These are phyloP conservation scores for Barnettozyma californica DNA, from an alignment of 805 yeast species.

Conservation along the genomic window DNA sequence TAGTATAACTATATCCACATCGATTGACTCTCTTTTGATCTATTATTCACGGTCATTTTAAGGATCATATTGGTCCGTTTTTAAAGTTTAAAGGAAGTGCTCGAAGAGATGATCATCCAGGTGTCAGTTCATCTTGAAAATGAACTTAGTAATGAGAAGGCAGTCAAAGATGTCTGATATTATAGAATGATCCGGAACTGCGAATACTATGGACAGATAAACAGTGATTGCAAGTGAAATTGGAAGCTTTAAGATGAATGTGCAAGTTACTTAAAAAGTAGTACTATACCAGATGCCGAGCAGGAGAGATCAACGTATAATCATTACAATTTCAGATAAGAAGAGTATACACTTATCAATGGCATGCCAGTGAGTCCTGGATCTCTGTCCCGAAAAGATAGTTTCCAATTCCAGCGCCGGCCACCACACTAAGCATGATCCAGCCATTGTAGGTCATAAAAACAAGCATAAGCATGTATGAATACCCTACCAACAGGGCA, in stretches of 20 bases:
- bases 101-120: background rate
- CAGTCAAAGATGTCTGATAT: background rate
- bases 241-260: too few relatives aligned
- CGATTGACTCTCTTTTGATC: too few relatives aligned
- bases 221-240: background rate
- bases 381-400: slow-evolving; percentile 46
- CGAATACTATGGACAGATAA: background rate
- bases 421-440: slow-evolving; percentile 68
- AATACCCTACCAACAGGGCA: slow-evolving; percentile 63
- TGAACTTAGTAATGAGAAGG: too few relatives aligned
- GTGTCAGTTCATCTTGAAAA: too few relatives aligned
- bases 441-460: slow-evolving; percentile 88
- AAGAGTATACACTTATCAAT: slow-evolving; percentile 7
- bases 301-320: too few relatives aligned
- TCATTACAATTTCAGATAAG: background rate
- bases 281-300: background rate
- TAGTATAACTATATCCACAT: too few relatives aligned
- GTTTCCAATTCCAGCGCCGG: slow-evolving; percentile 70
- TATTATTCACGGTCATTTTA: too few relatives aligned
- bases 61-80: too few relatives aligned
- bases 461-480: slow-evolving; percentile 70
- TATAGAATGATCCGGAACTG: too few relatives aligned
- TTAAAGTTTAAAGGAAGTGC: background rate
- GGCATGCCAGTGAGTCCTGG: slow-evolving; percentile 25
- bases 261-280: too few relatives aligned